phyloP scores from a whole-genome alignment of 192 early-diverging fungal genomes.

The Backusella circina region DNA sequence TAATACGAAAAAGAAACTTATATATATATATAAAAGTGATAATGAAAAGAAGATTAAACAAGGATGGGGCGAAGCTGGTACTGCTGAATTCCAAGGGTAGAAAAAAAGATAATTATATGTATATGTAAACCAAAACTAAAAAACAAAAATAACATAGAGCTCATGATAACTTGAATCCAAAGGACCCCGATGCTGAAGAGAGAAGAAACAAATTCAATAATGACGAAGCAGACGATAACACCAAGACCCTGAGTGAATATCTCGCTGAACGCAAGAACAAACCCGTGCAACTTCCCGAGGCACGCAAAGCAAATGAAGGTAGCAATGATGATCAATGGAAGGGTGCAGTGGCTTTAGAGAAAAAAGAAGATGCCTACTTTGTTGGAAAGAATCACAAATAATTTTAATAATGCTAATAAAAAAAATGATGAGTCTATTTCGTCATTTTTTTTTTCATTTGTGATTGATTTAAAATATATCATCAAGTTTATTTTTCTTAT shows the following conservation, averaged over 20 bases:
- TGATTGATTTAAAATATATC: neutral
- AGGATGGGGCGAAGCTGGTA: constrained; percentile 69
- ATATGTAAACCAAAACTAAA: too few species aligned
- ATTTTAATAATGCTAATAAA: neutral
- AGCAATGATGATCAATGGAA: constrained; percentile 79
- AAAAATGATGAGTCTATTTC: neutral
- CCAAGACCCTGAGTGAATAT: constrained; percentile 86
- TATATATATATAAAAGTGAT: constrained; percentile 40
- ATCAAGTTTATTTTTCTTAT: neutral
- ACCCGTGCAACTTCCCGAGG: constrained; percentile 41
- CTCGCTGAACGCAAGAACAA: constrained; percentile 55
- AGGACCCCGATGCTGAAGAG: constrained; percentile 21
- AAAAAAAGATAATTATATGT: neutral
- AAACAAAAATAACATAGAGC: neutral
- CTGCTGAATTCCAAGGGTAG: constrained; percentile 50
- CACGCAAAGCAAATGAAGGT: constrained; percentile 88
- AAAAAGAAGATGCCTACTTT: constrained; percentile 74
- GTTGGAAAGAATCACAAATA: constrained; percentile 54
- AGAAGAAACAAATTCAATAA: constrained; percentile 20
- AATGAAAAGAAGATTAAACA: constrained; percentile 88
- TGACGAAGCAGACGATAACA: constrained; percentile 69
- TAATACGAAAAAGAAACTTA: neutral
- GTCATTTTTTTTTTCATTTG: neutral
- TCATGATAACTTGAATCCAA: constrained; percentile 14
- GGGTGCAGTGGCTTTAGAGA: constrained; percentile 63